Conservation (phyloP, 2,329 filamentous ascomycete species). For the Botrytis sinoallii region DNA sequence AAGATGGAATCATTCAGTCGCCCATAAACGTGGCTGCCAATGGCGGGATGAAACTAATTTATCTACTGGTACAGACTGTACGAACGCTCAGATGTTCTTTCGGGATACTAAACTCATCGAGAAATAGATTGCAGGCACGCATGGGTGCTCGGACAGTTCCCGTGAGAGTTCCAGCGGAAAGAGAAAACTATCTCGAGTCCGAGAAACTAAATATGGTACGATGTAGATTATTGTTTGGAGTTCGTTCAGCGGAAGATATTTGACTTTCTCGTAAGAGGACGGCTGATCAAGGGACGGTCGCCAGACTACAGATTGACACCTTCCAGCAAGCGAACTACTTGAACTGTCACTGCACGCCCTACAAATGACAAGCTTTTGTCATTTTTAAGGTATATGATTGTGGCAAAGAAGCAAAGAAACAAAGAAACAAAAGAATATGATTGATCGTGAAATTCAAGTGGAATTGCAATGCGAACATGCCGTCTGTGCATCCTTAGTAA, state of each 20-base stretch:
- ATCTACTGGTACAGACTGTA: background rate
- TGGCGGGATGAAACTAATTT: background rate
- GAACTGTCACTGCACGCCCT: background rate
- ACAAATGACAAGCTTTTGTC: background rate
- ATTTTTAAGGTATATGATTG: background rate
- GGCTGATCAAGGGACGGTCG: background rate
- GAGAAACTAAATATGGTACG: background rate
- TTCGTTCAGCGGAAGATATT: background rate
- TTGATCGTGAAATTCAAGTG: background rate
- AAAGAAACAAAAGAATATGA: background rate
- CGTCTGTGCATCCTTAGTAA: slow-evolving; percentile 11
- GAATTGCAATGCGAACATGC: background rate
- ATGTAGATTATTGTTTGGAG: background rate
- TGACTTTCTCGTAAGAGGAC: background rate
- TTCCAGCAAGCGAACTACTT: background rate
- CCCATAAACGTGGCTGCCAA: background rate
- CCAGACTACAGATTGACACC: background rate
- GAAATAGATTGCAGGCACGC: background rate
- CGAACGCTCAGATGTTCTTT: slow-evolving; percentile 14
- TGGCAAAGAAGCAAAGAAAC: background rate
- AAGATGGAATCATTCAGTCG: background rate
- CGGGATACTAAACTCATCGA: background rate
- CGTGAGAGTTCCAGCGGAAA: background rate
- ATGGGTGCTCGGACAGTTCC: background rate
- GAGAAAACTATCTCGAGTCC: background rate